Evolutionary conservation across 306 rosid genomes (phyloP).

Genomic region (Myrica gale): DNA sequence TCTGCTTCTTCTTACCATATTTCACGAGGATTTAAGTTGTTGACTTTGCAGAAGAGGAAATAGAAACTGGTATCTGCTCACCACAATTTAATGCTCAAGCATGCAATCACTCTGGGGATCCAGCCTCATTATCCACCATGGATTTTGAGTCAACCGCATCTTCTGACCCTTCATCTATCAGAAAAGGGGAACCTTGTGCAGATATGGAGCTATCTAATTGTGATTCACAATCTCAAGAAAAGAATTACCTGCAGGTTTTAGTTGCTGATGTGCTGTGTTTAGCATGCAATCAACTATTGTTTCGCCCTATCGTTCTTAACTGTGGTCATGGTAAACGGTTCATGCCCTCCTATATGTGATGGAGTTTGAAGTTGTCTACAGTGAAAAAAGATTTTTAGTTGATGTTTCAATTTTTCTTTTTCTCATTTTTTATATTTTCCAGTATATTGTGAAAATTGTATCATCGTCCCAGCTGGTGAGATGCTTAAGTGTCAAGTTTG

Average conservation of each 20-base stretch:
- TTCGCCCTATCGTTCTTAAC: slow-evolving; percentile 71
- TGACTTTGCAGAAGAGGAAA: slow-evolving; percentile 62
- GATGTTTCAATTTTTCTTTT: slow-evolving; percentile 17
- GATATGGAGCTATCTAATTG: slow-evolving; percentile 16
- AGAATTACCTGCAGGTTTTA: slow-evolving; percentile 34
- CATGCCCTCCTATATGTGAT: slow-evolving; percentile 17
- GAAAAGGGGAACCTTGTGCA: slow-evolving; percentile 26
- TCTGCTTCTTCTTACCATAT: neutral
- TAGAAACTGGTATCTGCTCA: slow-evolving; percentile 37
- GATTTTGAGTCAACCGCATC: slow-evolving; percentile 19
- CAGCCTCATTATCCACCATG: slow-evolving; percentile 28
- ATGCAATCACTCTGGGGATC: slow-evolving; percentile 31
- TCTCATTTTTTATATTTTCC: slow-evolving; percentile 22
- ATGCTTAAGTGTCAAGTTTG: slow-evolving; percentile 69
- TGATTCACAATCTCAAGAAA: slow-evolving; percentile 1
- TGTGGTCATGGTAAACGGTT: slow-evolving; percentile 79
- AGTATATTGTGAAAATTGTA: slow-evolving; percentile 75
- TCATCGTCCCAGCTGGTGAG: slow-evolving; percentile 39
- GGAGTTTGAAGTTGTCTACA: slow-evolving; percentile 4
- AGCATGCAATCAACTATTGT: slow-evolving; percentile 65
- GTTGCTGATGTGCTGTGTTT: slow-evolving; percentile 62
- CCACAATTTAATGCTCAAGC: slow-evolving; percentile 61
- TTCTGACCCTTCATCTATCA: neutral
- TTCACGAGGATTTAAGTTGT: neutral
- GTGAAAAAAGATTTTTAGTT: slow-evolving; percentile 7